Conservation (phyloP, 2,329 filamentous ascomycete species). For the Pseudocercospora cruenta region DNA sequence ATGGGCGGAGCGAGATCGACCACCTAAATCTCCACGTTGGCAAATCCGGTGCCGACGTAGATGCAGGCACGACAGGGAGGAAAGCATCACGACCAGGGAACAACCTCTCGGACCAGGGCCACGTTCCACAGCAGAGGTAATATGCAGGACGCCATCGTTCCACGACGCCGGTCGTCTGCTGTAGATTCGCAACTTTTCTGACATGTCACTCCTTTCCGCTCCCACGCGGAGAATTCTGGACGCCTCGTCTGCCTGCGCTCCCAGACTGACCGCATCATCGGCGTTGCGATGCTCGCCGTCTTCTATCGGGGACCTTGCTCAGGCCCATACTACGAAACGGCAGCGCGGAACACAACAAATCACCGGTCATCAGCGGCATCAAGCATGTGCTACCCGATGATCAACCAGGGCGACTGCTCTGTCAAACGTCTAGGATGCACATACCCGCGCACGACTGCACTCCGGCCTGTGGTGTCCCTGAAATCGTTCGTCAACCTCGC, state of each 20-base stretch:
- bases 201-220: slow-evolving; percentile 1
- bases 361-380: not conserved
- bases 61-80: slow-evolving; percentile 3
- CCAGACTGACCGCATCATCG: not conserved
- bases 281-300: not conserved
- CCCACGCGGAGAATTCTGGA: not conserved
- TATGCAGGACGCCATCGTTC: slow-evolving; percentile 3
- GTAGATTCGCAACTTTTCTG: not conserved
- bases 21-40: slow-evolving; percentile 8
- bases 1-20: not conserved
- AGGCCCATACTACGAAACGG: not conserved
- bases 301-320: not conserved
- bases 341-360: slow-evolving; percentile 9
- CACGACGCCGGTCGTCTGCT: slow-evolving; percentile 4
- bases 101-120: not conserved
- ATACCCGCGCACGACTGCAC: slow-evolving; percentile 12
- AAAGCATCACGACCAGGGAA: not conserved
- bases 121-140: slow-evolving; percentile 5
- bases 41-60: not conserved
- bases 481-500: slow-evolving; percentile 15
- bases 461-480: slow-evolving; percentile 1
- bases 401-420: slow-evolving; percentile 1
- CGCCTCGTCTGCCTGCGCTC: not conserved
- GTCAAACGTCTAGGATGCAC: slow-evolving; percentile 14
- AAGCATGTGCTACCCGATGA: slow-evolving; percentile 7